A percentile compares a stretch with the other conserved stretches of the same genome.
phyloP scores from a whole-genome alignment of 129 eudicot genomes.

The Logfia minima region DNA sequence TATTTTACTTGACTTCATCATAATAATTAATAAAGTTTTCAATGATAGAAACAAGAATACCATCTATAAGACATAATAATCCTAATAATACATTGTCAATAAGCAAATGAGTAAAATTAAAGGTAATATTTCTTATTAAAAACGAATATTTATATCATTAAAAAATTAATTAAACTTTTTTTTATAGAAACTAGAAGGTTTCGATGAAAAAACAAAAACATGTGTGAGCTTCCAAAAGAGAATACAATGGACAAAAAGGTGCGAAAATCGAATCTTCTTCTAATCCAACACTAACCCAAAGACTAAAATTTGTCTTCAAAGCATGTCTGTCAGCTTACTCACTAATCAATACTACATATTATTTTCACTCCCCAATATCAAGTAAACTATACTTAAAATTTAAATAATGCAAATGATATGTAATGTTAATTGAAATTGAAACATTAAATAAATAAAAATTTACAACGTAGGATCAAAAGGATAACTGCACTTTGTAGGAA shows the following conservation, averaged over 20 bases:
- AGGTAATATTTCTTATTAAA: not conserved
- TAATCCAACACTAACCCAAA: conserved; percentile 40
- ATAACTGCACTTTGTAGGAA: too few species aligned
- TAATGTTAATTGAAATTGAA: too few species aligned
- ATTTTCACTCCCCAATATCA: conserved; percentile 28
- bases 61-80: too few species aligned
- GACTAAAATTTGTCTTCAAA: conserved; percentile 36
- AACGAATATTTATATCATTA: too few species aligned
- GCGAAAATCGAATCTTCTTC: conserved; percentile 32
- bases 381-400: too few species aligned
- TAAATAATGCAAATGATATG: too few species aligned
- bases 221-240: conserved; percentile 17
- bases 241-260: conserved; percentile 25
- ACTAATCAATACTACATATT: conserved; percentile 4
- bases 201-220: not conserved
- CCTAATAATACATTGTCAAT: too few species aligned
- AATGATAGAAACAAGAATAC: too few species aligned
- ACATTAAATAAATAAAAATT: too few species aligned
- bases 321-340: conserved; percentile 50
- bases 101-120: not conserved
- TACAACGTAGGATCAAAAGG: too few species aligned
- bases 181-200: not conserved
- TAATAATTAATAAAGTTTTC: too few species aligned
- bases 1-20: too few species aligned
- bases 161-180: not conserved